Conservation (phyloP, 768 basidiomycete species). For the Trametes meyenii region DNA sequence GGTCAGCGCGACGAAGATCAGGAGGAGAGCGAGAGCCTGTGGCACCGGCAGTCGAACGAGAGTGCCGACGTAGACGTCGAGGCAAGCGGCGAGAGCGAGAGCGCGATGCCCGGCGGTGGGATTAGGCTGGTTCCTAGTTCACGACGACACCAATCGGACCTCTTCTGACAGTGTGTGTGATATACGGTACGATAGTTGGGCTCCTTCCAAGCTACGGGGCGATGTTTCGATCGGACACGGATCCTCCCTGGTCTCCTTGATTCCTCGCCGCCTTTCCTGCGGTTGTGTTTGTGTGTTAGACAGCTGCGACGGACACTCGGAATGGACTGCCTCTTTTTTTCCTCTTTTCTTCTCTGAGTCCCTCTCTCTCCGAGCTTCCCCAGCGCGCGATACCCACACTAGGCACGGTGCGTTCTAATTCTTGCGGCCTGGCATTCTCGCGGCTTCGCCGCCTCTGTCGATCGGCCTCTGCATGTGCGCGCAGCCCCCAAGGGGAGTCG, state of each 20-base stretch:
- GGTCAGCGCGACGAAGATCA: constrained; percentile 29
- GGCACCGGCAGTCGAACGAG: constrained; percentile 24
- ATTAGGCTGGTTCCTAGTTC: constrained; percentile 30
- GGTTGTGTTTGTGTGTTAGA: constrained; percentile 9
- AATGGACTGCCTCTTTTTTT: constrained; percentile 1
- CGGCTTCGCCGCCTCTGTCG: neutral
- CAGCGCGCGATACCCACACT: neutral
- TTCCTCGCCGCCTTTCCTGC: neutral
- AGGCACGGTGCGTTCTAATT: neutral
- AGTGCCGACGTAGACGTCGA: constrained; percentile 19
- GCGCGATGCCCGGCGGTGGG: constrained; percentile 19
- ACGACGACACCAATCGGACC: constrained; percentile 15
- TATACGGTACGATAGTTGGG: constrained; percentile 6
- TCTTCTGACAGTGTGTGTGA: constrained; percentile 5
- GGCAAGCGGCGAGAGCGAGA: constrained; percentile 14
- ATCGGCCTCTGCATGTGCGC: neutral
- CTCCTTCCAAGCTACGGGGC: neutral
- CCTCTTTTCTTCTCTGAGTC: neutral
- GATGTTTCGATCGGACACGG: neutral
- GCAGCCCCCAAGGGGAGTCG: neutral
- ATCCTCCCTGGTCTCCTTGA: neutral
- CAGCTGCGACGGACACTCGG: constrained; percentile 11
- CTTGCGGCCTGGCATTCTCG: neutral
- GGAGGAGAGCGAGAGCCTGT: constrained; percentile 35
- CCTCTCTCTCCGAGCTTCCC: neutral